A percentile compares a stretch with the other conserved stretches of the same genome.
Conservation (phyloP, 345 rosid species). For the Camelina neglecta region DNA sequence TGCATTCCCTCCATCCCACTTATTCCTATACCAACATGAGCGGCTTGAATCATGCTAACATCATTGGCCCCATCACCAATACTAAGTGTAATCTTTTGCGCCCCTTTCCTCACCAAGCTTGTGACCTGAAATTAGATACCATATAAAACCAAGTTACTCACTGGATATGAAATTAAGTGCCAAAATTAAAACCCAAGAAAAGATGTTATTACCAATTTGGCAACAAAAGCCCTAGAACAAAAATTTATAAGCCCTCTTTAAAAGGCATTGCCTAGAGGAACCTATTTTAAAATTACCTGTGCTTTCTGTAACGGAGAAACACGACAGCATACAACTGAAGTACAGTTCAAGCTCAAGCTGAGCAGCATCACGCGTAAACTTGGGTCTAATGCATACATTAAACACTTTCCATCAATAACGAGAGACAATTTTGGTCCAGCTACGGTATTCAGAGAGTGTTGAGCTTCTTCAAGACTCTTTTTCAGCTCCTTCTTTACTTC, state of each 20-base stretch:
- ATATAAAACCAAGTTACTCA: conserved; percentile 13
- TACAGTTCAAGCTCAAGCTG: conserved; percentile 93
- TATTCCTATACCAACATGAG: conserved; percentile 98
- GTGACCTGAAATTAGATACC: conserved; percentile 66
- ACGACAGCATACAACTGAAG: conserved; percentile 97
- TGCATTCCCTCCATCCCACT: conserved; percentile 99
- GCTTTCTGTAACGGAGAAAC: conserved; percentile 99
- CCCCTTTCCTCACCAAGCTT: conserved; percentile 94
- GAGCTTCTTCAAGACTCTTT: conserved; percentile 88
- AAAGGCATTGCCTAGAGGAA: not conserved
- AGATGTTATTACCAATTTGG: not conserved
- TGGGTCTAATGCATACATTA: conserved; percentile 96
- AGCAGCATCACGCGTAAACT: conserved; percentile 80
- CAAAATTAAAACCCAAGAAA: conserved; percentile 7
- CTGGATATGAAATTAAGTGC: not conserved
- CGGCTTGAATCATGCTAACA: conserved; percentile 99
- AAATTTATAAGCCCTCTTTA: conserved; percentile 6
- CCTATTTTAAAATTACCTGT: conserved; percentile 58
- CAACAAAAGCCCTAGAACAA: conserved; percentile 16
- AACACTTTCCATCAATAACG: conserved; percentile 95
- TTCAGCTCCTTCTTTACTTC: conserved; percentile 80
- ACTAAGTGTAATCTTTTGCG: conserved; percentile 92
- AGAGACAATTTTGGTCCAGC: conserved; percentile 88
- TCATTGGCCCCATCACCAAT: conserved; percentile 99
- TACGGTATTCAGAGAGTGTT: conserved; percentile 53